Percentiles rank a stretch among this genome's conserved stretches.
Evolutionary conservation across 2,329 filamentous ascomycete species (phyloP).

Genomic region (Davidsoniella virescens): DNA sequence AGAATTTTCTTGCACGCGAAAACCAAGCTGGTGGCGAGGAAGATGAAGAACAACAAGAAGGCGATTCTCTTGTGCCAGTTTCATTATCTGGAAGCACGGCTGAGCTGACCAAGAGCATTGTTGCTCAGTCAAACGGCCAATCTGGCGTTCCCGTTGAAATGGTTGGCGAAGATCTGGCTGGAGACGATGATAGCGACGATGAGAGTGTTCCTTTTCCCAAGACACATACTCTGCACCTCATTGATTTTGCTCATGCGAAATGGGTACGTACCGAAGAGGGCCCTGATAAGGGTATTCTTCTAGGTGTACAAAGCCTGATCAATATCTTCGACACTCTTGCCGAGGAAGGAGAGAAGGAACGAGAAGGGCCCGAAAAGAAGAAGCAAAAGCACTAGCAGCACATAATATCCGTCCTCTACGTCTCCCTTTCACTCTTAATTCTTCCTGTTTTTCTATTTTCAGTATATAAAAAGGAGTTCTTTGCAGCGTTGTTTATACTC

Average conservation of each 20-base stretch:
- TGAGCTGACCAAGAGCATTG: too few relatives aligned
- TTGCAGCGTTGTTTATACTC: background rate
- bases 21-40: conserved; percentile 17
- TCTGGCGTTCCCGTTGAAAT: too few relatives aligned
- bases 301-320: conserved; percentile 55
- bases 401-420: too few relatives aligned
- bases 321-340: conserved; percentile 50
- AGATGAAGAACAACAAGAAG: conserved; percentile 33
- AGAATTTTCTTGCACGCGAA: conserved; percentile 8
- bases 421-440: background rate
- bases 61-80: conserved; percentile 14
- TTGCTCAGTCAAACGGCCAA: background rate
- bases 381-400: background rate
- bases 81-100: too few relatives aligned
- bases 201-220: conserved; percentile 32
- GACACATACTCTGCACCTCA: conserved; percentile 68
- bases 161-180: conserved; percentile 14
- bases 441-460: background rate
- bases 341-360: background rate
- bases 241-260: conserved; percentile 88
- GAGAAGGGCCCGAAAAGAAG: background rate
- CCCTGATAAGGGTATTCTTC: conserved; percentile 68
- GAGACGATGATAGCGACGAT: conserved; percentile 25
- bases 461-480: background rate
- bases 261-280: conserved; percentile 63